A percentile compares a stretch with the other conserved stretches of the same genome.
Conservation (phyloP, 1,284 basidiomycete species). For the Fereydounia khargensis region DNA sequence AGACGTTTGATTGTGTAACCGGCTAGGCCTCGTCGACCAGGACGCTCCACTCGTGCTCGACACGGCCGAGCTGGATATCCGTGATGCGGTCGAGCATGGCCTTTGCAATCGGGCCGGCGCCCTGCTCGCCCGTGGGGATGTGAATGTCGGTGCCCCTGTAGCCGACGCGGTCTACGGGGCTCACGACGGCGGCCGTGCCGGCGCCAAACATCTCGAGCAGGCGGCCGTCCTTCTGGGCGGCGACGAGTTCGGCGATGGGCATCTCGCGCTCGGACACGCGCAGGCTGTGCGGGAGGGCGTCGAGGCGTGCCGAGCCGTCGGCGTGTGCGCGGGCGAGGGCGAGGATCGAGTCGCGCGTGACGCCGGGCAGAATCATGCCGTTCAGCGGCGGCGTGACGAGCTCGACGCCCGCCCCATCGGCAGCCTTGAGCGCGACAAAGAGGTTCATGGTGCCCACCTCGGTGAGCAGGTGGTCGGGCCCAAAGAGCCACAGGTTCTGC, state of each 20-base stretch:
- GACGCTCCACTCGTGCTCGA: constrained; percentile 76
- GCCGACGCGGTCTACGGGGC: constrained; percentile 68
- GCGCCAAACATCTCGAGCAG: constrained; percentile 90
- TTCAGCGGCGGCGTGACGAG: constrained; percentile 72
- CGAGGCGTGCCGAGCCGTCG: constrained; percentile 61
- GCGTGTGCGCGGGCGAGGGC: constrained; percentile 75
- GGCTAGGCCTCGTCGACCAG: constrained; percentile 31
- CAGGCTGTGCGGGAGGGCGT: constrained; percentile 61
- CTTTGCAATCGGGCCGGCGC: constrained; percentile 81
- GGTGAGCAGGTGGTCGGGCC: constrained; percentile 57
- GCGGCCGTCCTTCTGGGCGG: constrained; percentile 68
- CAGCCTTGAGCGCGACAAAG: constrained; percentile 77
- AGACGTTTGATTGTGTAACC: not conserved
- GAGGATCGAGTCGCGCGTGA: constrained; percentile 84
- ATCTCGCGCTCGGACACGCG: constrained; percentile 79
- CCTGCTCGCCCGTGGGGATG: constrained; percentile 81
- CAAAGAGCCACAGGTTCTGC: constrained; percentile 90
- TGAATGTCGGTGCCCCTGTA: constrained; percentile 79
- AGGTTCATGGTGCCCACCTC: constrained; percentile 86
- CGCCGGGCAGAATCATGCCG: constrained; percentile 92
- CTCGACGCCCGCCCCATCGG: constrained; percentile 63
- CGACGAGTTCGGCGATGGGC: constrained; percentile 82
- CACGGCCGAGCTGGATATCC: constrained; percentile 84
- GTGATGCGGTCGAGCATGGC: constrained; percentile 78
- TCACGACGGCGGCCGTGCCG: constrained; percentile 67